phyloP scores from a whole-genome alignment of 345 rosid species.

The Hirschfeldia incana region DNA sequence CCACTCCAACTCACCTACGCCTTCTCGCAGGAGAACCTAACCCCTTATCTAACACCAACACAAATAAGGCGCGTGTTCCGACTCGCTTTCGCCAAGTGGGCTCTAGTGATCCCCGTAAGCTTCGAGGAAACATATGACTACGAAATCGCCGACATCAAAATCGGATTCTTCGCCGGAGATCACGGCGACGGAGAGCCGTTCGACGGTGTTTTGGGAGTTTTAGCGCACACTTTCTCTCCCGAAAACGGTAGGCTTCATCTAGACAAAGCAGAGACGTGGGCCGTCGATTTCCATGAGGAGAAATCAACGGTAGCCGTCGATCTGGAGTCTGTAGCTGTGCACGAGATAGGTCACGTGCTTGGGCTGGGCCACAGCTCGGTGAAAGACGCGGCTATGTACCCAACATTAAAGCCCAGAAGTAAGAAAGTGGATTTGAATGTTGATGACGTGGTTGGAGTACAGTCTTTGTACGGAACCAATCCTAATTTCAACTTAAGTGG shows the following conservation, averaged over 20 bases:
- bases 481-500: slow-evolving; percentile 59
- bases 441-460: slow-evolving; percentile 72
- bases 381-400: slow-evolving; percentile 82
- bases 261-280: slow-evolving; percentile 84
- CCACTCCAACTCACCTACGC: slow-evolving; percentile 69
- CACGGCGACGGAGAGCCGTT: slow-evolving; percentile 92
- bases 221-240: slow-evolving; percentile 82
- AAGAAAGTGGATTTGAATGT: slow-evolving; percentile 55
- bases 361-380: slow-evolving; percentile 67
- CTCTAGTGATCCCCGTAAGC: slow-evolving; percentile 65
- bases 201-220: slow-evolving; percentile 79
- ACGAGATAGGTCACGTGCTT: slow-evolving; percentile 82
- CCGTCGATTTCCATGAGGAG: slow-evolving; percentile 58
- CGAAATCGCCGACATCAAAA: slow-evolving; percentile 64
- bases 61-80: slow-evolving; percentile 49
- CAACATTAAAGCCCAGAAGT: slow-evolving; percentile 75
- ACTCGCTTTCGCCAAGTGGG: slow-evolving; percentile 69
- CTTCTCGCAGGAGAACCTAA: slow-evolving; percentile 58
- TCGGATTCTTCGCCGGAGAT: slow-evolving; percentile 77
- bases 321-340: slow-evolving; percentile 82
- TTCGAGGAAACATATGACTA: slow-evolving; percentile 61
- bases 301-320: slow-evolving; percentile 72
- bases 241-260: slow-evolving; percentile 77
- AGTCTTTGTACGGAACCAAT: slow-evolving; percentile 77
- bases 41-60: slow-evolving; percentile 40